Conservation (phyloP, 108 stramenopile genomes). For the Thalassiosira profunda region DNA sequence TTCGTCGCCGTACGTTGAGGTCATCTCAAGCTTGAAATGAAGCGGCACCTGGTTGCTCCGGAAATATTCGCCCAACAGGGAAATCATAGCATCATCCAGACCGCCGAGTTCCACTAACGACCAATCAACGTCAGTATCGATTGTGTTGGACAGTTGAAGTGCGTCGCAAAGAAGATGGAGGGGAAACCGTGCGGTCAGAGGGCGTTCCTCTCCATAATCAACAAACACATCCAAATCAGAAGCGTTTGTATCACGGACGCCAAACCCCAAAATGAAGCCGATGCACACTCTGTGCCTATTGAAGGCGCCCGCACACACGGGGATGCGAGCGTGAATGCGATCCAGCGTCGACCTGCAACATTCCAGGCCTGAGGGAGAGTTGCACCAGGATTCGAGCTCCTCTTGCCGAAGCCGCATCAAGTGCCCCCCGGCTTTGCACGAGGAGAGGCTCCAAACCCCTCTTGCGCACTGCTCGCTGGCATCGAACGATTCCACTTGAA, state of each 20-base stretch:
- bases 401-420: conserved; percentile 17
- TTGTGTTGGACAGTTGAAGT: conserved; percentile 11
- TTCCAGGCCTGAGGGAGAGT: conserved; percentile 13
- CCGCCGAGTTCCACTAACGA: background rate
- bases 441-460: conserved; percentile 37
- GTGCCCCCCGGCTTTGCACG: conserved; percentile 49
- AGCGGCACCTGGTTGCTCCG: conserved; percentile 30
- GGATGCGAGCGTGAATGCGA: conserved; percentile 46
- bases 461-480: conserved; percentile 63
- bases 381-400: conserved; percentile 46
- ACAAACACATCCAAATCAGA: conserved; percentile 14
- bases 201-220: conserved; percentile 30
- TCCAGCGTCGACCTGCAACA: conserved; percentile 11
- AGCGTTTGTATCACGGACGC: background rate
- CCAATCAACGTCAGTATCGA: background rate
- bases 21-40: conserved; percentile 22
- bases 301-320: conserved; percentile 11
- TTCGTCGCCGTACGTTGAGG: conserved; percentile 30
- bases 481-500: conserved; percentile 66
- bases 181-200: conserved; percentile 18
- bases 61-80: conserved; percentile 14
- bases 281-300: conserved; percentile 33
- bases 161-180: conserved; percentile 12
- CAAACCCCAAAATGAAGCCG: conserved; percentile 45
- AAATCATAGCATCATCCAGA: background rate